Conservation (phyloP, 345 rosid species). For the Cochlearia excelsa region DNA sequence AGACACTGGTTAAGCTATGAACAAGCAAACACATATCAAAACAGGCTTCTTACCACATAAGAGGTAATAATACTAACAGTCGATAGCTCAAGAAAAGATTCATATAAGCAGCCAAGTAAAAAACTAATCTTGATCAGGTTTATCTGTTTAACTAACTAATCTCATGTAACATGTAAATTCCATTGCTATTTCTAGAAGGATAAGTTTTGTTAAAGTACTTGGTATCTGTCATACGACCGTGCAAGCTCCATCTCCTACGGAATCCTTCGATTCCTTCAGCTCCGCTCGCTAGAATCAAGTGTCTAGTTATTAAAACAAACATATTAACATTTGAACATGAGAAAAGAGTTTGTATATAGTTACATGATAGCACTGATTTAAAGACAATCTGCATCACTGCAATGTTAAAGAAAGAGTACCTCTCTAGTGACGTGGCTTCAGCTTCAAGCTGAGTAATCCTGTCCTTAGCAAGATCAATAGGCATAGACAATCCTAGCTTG, state of each 20-base stretch:
- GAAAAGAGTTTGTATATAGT: not conserved
- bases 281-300: conserved; percentile 87
- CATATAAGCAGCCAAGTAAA: too few species aligned
- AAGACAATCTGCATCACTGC: not conserved
- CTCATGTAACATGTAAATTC: too few species aligned
- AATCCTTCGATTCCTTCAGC: conserved; percentile 84
- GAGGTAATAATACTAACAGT: too few species aligned
- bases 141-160: too few species aligned
- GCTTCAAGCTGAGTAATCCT: conserved; percentile 68
- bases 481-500: conserved; percentile 85
- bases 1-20: too few species aligned
- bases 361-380: not conserved
- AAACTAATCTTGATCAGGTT: too few species aligned
- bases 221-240: conserved; percentile 80
- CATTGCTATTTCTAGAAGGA: not conserved
- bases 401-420: conserved; percentile 40
- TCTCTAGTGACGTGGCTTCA: conserved; percentile 69
- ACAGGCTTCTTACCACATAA: too few species aligned
- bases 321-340: not conserved
- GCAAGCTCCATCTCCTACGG: conserved; percentile 94
- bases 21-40: too few species aligned
- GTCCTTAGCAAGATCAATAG: conserved; percentile 60
- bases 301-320: conserved; percentile 40
- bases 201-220: conserved; percentile 45
- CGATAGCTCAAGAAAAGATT: too few species aligned